Percentiles rank a stretch among this genome's conserved stretches.
Evolutionary conservation across 768 basidiomycete species (phyloP).

Genomic region (Trametes meyenii): DNA sequence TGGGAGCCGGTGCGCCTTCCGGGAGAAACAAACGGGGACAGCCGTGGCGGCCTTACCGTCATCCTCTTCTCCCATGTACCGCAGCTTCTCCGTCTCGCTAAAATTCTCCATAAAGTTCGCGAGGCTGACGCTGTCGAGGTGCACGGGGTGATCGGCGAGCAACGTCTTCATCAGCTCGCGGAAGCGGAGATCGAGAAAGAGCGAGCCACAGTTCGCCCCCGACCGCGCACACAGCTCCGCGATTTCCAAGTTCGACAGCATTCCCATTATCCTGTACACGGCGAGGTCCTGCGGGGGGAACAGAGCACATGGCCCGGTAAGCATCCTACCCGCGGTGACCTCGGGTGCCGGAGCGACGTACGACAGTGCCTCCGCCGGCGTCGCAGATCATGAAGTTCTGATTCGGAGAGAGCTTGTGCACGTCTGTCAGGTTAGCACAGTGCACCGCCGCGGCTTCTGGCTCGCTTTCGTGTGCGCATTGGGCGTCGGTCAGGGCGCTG

Average conservation of each 20-base stretch:
- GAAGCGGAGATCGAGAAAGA: slow-evolving; percentile 88
- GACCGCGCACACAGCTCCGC: slow-evolving; percentile 89
- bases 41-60: slow-evolving; percentile 56
- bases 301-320: neutral
- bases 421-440: slow-evolving; percentile 77
- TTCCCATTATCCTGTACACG: slow-evolving; percentile 70
- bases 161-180: slow-evolving; percentile 78
- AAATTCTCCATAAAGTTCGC: slow-evolving; percentile 91
- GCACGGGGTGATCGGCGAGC: slow-evolving; percentile 80
- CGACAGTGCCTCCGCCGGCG: slow-evolving; percentile 80
- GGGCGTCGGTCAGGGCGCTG: slow-evolving; percentile 4
- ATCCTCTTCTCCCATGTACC: slow-evolving; percentile 70
- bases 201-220: slow-evolving; percentile 84
- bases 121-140: slow-evolving; percentile 78
- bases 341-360: slow-evolving; percentile 32
- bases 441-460: slow-evolving; percentile 92
- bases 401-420: slow-evolving; percentile 76
- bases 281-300: slow-evolving; percentile 42
- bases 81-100: slow-evolving; percentile 85
- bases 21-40: slow-evolving; percentile 3
- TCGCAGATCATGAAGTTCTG: slow-evolving; percentile 94
- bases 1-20: slow-evolving; percentile 7
- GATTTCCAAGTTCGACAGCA: slow-evolving; percentile 81
- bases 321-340: neutral
- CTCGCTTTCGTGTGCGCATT: slow-evolving; percentile 42